phyloP scores from a whole-genome alignment of 768 basidiomycete genomes.

The Cystobasidium ongulense region DNA sequence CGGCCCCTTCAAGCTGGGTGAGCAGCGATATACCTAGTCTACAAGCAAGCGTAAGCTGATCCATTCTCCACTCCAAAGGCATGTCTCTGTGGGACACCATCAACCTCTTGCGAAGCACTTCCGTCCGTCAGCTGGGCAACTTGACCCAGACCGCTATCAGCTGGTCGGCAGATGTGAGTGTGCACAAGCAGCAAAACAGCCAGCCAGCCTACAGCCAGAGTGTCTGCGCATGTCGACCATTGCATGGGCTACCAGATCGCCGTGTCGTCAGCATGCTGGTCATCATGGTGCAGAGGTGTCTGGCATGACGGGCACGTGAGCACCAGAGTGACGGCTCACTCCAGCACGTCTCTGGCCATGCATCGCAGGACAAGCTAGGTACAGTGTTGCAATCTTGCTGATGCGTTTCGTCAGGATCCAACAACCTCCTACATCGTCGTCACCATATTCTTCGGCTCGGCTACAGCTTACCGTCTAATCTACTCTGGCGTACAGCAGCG shows the following conservation, averaged over 20 bases:
- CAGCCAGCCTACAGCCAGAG: too few species aligned
- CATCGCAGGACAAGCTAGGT: too few species aligned
- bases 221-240: too few species aligned
- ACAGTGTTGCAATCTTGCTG: background rate
- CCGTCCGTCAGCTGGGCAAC: conserved; percentile 6
- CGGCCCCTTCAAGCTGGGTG: conserved; percentile 37
- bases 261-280: too few species aligned
- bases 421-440: conserved; percentile 1
- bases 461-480: conserved; percentile 4
- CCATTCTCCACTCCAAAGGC: conserved; percentile 23
- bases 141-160: background rate
- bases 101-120: conserved; percentile 31
- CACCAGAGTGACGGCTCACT: too few species aligned
- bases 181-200: background rate
- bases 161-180: background rate
- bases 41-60: background rate
- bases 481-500: conserved; percentile 8
- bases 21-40: background rate
- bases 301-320: too few species aligned
- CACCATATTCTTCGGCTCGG: background rate
- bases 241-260: too few species aligned
- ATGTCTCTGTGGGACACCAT: conserved; percentile 36
- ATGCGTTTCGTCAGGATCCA: background rate
- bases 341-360: too few species aligned
- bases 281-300: too few species aligned